Base-by-base conservation (phyloP, 306 rosid species). In the Cajanus cajan region DNA sequence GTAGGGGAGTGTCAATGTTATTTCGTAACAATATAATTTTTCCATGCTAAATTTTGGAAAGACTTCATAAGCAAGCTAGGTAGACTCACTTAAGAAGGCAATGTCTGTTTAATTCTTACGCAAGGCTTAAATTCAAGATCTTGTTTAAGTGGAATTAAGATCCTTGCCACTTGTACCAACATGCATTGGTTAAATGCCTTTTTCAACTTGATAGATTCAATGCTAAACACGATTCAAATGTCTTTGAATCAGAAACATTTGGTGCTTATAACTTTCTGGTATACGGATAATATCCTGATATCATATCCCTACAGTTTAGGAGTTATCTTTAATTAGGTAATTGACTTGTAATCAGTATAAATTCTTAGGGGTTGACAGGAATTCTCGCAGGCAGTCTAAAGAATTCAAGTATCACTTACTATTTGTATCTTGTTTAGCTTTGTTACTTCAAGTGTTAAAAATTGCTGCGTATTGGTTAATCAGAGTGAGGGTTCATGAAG, bases 321-420 rank as follows among this genome's bases (percentile, higher is more conserved):
- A 54, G 51, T 58, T 10, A 15, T 74, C 39, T 63, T 59, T 50
- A 47, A 47, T 61, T 21, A 4, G 61, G 71, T 7, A 45, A 25
- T 74, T 61, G 48, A 33, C 13, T 65, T 48, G 47, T 36, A 48
- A 61, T 47, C 58, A 78, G 39, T 33, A 21, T 76, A 63, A 63
- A 19, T 34, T 34, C 25, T 47, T 5, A 37, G 2, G 12, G 74
- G 74, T 7, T 21, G 40, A 65, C 14, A 24, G 34, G 44, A 77
- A 51, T 15, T 77, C 68, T 63, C 73, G 51, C 21, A 2, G 55
- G 19, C 13, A 18, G 31, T 65, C 37, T n/a, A 72, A 14, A 45
- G 18, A 54, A 19, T n/a, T 77, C 34, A 51, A 47, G 37, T 54
- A 14, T 61, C 61, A 18, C 14, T 21, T 22, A 4, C 15, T 21